Percentiles rank a stretch among this genome's conserved stretches.
Evolutionary conservation across 169 alveolate species (phyloP).

Genomic region (Pseudocohnilembus persalinus): DNA sequence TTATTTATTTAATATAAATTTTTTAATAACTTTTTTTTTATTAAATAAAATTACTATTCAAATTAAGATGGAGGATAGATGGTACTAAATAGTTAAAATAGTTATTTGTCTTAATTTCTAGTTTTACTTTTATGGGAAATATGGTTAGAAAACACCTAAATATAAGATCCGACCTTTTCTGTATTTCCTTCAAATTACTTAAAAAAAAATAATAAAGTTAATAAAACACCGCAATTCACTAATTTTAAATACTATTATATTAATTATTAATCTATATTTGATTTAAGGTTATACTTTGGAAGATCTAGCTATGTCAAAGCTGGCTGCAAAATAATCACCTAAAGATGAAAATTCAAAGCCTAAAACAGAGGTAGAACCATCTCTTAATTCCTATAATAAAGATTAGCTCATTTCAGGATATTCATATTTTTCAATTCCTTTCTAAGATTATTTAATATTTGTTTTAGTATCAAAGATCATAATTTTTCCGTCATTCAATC

Average conservation of each 20-base stretch:
- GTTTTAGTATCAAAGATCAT: conserved; percentile 59
- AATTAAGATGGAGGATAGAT: conserved; percentile 33
- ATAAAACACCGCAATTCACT: too few species aligned
- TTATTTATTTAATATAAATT: conserved; percentile 1
- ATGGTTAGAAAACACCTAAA: conserved; percentile 24
- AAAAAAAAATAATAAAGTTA: too few species aligned
- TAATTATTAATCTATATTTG: too few species aligned
- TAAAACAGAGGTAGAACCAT: conserved; percentile 58
- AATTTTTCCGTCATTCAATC: conserved; percentile 61
- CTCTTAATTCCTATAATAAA: conserved; percentile 50
- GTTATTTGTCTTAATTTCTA: conserved; percentile 42
- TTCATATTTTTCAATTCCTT: conserved; percentile 56
- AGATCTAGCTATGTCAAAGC: conserved; percentile 66
- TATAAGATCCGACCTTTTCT: conserved; percentile 46
- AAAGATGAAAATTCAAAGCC: conserved; percentile 57
- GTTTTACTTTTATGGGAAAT: conserved; percentile 35
- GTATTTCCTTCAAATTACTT: conserved; percentile 41
- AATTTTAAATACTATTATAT: too few species aligned
- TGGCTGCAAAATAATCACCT: conserved; percentile 79
- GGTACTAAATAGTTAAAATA: conserved; percentile 42
- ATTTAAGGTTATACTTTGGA: too few species aligned
- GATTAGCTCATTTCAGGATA: conserved; percentile 52
- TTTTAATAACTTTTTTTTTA: not conserved
- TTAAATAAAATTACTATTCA: conserved; percentile 4
- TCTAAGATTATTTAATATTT: conserved; percentile 50